These are phyloP conservation scores for Orychophragmus violaceus DNA, from an alignment of 345 rosid genomes.

Conservation along the genomic window DNA sequence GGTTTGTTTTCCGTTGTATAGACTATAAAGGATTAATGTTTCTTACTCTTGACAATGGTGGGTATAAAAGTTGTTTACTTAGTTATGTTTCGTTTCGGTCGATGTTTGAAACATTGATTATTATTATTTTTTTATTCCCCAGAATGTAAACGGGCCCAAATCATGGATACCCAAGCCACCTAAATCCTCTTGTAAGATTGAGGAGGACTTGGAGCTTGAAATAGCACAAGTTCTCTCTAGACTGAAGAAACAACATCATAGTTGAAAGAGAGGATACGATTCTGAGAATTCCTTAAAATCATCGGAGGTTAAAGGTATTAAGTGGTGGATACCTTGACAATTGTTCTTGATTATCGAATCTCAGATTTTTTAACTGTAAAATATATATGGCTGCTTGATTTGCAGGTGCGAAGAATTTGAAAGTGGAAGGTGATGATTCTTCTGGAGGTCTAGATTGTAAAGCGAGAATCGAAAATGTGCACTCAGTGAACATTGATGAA, in stretches of 20 bases:
- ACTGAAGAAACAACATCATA: conserved; percentile 39
- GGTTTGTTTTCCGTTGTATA: no score
- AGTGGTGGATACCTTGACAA: no score
- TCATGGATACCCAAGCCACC: conserved; percentile 35
- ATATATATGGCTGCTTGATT: not conserved
- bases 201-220: conserved; percentile 59
- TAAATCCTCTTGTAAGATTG: conserved; percentile 31
- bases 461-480: conserved; percentile 12
- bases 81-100: no score
- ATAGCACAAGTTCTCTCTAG: conserved; percentile 59
- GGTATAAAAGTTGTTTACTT: no score
- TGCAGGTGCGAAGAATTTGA: conserved; percentile 36
- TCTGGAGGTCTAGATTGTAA: conserved; percentile 6
- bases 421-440: conserved; percentile 27
- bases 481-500: conserved; percentile 10
- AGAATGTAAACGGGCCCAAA: conserved; percentile 38
- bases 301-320: conserved; percentile 26
- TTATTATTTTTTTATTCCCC: not conserved
- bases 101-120: not conserved
- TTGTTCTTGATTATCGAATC: not conserved
- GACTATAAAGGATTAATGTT: no score
- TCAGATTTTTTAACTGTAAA: not conserved
- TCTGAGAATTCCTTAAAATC: not conserved
- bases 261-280: conserved; percentile 27
- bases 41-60: no score